phyloP scores from a whole-genome alignment of 2,329 filamentous ascomycete genomes.

The Fusarium sp. region DNA sequence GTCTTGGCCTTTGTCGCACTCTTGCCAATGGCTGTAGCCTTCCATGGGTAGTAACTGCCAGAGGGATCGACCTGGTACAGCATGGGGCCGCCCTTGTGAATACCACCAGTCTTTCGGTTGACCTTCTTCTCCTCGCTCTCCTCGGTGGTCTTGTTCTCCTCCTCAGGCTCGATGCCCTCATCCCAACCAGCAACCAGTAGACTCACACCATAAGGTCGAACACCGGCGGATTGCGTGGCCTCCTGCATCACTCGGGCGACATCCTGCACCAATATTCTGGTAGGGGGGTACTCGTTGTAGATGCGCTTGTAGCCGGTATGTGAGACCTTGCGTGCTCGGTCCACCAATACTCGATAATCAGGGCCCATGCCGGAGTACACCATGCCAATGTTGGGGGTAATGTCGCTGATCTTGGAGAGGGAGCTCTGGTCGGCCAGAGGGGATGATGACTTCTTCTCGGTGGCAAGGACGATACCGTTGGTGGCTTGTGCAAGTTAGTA shows the following conservation, averaged over 20 bases:
- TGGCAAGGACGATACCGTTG: slow-evolving; percentile 98
- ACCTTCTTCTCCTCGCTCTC: slow-evolving; percentile 76
- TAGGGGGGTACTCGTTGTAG: slow-evolving; percentile 99
- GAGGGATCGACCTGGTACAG: slow-evolving; percentile 99
- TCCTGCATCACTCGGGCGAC: slow-evolving; percentile 98
- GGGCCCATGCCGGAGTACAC: slow-evolving; percentile 99
- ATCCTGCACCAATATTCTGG: slow-evolving; percentile 98
- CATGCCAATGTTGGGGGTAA: slow-evolving; percentile 99
- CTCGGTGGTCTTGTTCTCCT: slow-evolving; percentile 64
- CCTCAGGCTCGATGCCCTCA: slow-evolving; percentile 91
- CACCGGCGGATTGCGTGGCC: slow-evolving; percentile 96
- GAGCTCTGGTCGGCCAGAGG: slow-evolving; percentile 95
- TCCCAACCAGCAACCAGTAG: slow-evolving; percentile 97
- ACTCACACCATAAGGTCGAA: slow-evolving; percentile 95
- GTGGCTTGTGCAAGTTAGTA: slow-evolving; percentile 71
- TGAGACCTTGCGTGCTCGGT: slow-evolving; percentile 97
- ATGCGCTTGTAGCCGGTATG: slow-evolving; percentile 99
- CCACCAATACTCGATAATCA: slow-evolving; percentile 96
- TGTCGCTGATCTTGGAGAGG: slow-evolving; percentile 95
- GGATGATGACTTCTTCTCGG: slow-evolving; percentile 99
- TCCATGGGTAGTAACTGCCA: slow-evolving; percentile 99
- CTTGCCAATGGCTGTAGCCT: slow-evolving; percentile 98
- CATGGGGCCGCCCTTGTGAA: slow-evolving; percentile 95
- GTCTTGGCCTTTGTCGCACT: slow-evolving; percentile 98
- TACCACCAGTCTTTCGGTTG: slow-evolving; percentile 90